A percentile compares a stretch with the other conserved stretches of the same genome.
phyloP scores from a whole-genome alignment of 1,284 basidiomycete species.

The Cutaneotrichosporon mucoides region DNA sequence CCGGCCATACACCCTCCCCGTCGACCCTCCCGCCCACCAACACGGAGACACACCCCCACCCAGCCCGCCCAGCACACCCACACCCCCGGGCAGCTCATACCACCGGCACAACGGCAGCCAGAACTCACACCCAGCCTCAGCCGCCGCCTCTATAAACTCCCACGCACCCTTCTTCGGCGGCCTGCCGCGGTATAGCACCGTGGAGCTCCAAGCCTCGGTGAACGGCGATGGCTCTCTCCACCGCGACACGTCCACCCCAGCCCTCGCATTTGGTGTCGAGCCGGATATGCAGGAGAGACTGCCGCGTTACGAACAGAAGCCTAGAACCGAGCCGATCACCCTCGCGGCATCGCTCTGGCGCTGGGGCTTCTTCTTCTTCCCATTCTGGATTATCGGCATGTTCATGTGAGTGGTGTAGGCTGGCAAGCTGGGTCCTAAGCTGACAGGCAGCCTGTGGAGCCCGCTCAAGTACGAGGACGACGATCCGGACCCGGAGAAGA shows the following conservation, averaged over 20 bases:
- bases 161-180: background rate
- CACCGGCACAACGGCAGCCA: background rate
- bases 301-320: background rate
- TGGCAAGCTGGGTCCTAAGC: background rate
- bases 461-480: slow-evolving; percentile 29
- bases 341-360: slow-evolving; percentile 37
- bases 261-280: slow-evolving; percentile 2
- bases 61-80: background rate
- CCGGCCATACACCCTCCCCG: slow-evolving; percentile 23
- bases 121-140: background rate
- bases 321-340: slow-evolving; percentile 33
- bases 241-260: background rate
- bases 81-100: background rate
- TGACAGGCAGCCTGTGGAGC: slow-evolving; percentile 27
- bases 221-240: background rate
- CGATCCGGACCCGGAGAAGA: slow-evolving; percentile 36
- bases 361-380: slow-evolving; percentile 41
- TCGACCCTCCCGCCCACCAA: slow-evolving; percentile 16
- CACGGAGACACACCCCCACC: background rate
- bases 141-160: background rate
- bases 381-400: slow-evolving; percentile 42
- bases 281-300: slow-evolving; percentile 1
- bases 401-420: slow-evolving; percentile 41
- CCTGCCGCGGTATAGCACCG: slow-evolving; percentile 3
- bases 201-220: background rate